These are phyloP conservation scores for Kodamaea laetipori DNA, from an alignment of 805 yeast species.

Conservation along the genomic window DNA sequence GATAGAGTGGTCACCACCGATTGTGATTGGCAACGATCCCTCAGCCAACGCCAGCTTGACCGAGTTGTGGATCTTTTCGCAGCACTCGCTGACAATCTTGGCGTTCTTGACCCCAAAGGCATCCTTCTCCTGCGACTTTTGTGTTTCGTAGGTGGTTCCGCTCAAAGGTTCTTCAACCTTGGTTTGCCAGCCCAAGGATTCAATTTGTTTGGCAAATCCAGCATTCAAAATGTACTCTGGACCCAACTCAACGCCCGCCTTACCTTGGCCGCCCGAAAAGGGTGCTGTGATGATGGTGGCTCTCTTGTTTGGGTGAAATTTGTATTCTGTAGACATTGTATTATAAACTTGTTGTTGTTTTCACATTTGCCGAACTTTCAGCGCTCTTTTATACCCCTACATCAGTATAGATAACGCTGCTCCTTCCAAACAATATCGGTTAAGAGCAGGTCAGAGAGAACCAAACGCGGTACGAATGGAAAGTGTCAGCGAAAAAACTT, in stretches of 20 bases:
- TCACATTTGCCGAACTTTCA: too few relatives aligned
- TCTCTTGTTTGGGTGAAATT: constrained; percentile 54
- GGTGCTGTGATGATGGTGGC: constrained; percentile 85
- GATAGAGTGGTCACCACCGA: constrained; percentile 97
- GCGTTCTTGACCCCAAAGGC: constrained; percentile 69
- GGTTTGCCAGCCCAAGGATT: constrained; percentile 72
- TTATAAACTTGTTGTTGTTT: not conserved
- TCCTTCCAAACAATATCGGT: not conserved
- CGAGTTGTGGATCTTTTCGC: constrained; percentile 61
- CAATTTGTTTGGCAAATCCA: constrained; percentile 67
- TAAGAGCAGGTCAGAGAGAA: constrained; percentile 11
- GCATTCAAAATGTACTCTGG: constrained; percentile 77
- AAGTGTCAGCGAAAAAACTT: constrained; percentile 2
- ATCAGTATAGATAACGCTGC: not conserved
- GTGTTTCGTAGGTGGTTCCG: constrained; percentile 45
- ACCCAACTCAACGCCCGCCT: constrained; percentile 90
- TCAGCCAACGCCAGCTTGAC: constrained; percentile 52
- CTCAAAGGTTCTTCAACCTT: constrained; percentile 55
- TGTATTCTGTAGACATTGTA: constrained; percentile 42
- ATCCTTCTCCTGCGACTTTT: constrained; percentile 47
- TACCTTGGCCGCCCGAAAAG: constrained; percentile 94
- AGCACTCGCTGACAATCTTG: constrained; percentile 71
- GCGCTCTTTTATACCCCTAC: constrained; percentile 9
- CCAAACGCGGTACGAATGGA: not conserved
- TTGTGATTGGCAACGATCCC: constrained; percentile 68